phyloP scores from a whole-genome alignment of 352 stramenopile species.

The Phytophthora rubi region DNA sequence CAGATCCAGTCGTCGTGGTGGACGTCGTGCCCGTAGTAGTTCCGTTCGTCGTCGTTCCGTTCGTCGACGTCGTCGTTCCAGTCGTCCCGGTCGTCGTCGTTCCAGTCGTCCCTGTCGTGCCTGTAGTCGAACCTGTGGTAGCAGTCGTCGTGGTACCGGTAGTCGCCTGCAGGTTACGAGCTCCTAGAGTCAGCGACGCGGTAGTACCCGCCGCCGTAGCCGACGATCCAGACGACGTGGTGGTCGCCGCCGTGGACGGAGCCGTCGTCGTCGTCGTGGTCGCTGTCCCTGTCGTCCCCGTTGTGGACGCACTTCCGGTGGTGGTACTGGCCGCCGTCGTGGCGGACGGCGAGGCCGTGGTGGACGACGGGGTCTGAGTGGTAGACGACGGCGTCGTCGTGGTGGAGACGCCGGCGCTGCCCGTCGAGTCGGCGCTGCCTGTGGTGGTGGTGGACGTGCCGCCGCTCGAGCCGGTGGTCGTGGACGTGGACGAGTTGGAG shows the following conservation, averaged over 20 bases:
- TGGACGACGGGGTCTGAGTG: slow-evolving; percentile 34
- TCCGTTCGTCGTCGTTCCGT: slow-evolving; percentile 18
- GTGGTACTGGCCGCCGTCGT: slow-evolving; percentile 22
- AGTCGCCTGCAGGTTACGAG: slow-evolving; percentile 28
- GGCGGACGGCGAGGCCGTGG: slow-evolving; percentile 16
- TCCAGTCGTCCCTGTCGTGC: slow-evolving; percentile 15
- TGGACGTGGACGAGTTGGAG: slow-evolving; percentile 12
- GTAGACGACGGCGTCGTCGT: slow-evolving; percentile 11
- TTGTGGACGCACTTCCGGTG: slow-evolving; percentile 25
- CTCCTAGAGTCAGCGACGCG: background rate
- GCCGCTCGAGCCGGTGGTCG: slow-evolving; percentile 24
- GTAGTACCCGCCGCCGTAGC: slow-evolving; percentile 14
- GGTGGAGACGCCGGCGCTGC: slow-evolving; percentile 22
- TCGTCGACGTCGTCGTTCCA: slow-evolving; percentile 17
- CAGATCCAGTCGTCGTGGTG: slow-evolving; percentile 20
- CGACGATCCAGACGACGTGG: slow-evolving; percentile 30
- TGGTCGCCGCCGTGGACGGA: slow-evolving; percentile 21
- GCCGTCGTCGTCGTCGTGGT: slow-evolving; percentile 4
- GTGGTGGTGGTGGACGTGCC: slow-evolving; percentile 22
- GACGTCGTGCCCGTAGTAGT: too few relatives aligned
- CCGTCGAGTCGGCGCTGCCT: slow-evolving; percentile 22
- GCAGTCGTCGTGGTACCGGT: background rate
- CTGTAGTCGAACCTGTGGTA: slow-evolving; percentile 23
- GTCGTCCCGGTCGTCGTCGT: slow-evolving; percentile 18
- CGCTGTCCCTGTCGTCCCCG: slow-evolving; percentile 22